Percentiles rank a stretch among this genome's conserved stretches.
phyloP scores from a whole-genome alignment of 1,284 basidiomycete genomes.

The Cerioporus squamosus region DNA sequence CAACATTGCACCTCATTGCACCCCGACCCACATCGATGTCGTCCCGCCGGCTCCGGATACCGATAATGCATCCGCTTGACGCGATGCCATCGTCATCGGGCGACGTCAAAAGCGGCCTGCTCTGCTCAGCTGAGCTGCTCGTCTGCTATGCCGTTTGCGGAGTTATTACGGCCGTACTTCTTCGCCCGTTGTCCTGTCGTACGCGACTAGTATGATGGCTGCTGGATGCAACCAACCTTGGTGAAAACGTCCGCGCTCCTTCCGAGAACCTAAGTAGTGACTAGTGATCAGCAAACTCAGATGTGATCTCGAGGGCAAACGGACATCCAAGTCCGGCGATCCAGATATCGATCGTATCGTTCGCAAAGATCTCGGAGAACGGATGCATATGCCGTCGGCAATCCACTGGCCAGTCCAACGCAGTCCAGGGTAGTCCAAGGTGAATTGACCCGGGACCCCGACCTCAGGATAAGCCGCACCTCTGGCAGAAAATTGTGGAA shows the following conservation, averaged over 20 bases:
- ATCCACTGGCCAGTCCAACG: neutral
- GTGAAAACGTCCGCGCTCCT: neutral
- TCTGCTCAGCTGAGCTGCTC: neutral
- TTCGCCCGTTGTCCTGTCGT: too few species aligned
- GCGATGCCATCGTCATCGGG: neutral
- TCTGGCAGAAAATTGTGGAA: too few species aligned
- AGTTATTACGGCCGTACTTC: neutral
- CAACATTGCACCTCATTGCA: too few species aligned
- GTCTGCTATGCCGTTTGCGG: neutral
- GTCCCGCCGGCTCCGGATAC: constrained; percentile 5
- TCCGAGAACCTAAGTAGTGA: too few species aligned
- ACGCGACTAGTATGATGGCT: too few species aligned
- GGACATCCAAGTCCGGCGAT: constrained; percentile 11
- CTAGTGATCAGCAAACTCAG: neutral
- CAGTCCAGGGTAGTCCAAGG: neutral
- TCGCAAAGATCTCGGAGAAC: constrained; percentile 8
- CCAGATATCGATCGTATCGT: constrained; percentile 14
- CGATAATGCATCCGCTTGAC: constrained; percentile 12
- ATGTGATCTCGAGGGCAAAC: constrained; percentile 14
- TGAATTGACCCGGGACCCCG: too few species aligned
- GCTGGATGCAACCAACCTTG: too few species aligned
- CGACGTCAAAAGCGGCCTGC: neutral
- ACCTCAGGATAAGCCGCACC: neutral
- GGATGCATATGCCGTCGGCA: neutral
- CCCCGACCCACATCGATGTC: constrained; percentile 6